Base-by-base conservation (phyloP, 495 filamentous ascomycete genomes). In the Xylaria sp. region DNA sequence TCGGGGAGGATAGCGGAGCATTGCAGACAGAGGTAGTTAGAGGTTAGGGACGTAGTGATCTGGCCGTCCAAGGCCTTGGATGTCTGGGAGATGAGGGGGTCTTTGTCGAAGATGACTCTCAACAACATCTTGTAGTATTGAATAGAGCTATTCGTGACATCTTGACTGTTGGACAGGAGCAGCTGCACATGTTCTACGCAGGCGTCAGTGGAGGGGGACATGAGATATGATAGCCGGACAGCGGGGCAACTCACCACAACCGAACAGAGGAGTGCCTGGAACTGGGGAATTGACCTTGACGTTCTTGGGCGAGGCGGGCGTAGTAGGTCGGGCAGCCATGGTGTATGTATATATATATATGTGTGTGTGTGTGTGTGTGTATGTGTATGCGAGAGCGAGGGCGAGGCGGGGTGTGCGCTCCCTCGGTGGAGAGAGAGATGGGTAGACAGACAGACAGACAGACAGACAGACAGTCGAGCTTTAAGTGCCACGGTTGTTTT, bases 1-100 rank as follows among this genome's bases (percentile, higher is more conserved):
- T 87, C 85, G 5, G 86, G 86, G 35, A 87, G 78, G 12, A 88
- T 87, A 21, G 76, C 82, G 31, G 90, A 85, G 73, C 91, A 93
- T 78, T 93, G 90, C 44, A 93, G 83, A 73, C 91, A 93, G 21
- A 93, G 83, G 72, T 90, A 91, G 58, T 90, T 90, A 50, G 89
- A 82, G 9, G 87, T 88, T 66, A 91, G 76, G 17, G 85, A 81
- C 6, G 83, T 86, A 46, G 83, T 67, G 31, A 84, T 73, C 67
- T 75, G 77, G 33, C 82, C 81, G 21, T 88, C 84, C 14, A 75
- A 35, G 43, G 76, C 67, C 72, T 85, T 88, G 40, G 80, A 83
- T 0, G 87, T 88, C 72, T 89, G 86, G 8, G 83, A 68, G 19
- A 88, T 74, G 33, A 87, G 68, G 19, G 83, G 81, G 35, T 71